phyloP scores from a whole-genome alignment of 257 asterid genomes.

The Paulownia fortunei region DNA sequence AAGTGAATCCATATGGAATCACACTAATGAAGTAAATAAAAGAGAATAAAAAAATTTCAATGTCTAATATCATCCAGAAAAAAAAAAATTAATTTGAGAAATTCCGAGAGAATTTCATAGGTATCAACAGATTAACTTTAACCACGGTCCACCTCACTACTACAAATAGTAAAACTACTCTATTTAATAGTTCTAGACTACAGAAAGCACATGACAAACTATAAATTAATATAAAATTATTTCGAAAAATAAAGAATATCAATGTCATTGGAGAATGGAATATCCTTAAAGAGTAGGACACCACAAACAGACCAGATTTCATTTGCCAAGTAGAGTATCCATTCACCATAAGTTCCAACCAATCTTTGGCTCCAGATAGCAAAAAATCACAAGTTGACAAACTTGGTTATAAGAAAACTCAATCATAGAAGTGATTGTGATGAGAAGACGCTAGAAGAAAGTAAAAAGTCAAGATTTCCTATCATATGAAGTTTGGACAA shows the following conservation, averaged over 20 bases:
- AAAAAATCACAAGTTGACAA: too few species aligned
- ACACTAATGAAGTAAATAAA: neutral
- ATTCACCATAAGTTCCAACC: too few species aligned
- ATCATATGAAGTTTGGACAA: neutral
- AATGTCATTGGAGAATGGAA: neutral
- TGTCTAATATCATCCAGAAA: slow-evolving; percentile 4
- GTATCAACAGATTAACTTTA: slow-evolving; percentile 1
- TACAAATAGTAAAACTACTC: neutral
- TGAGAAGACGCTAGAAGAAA: neutral
- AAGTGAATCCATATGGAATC: neutral
- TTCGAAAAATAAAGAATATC: neutral
- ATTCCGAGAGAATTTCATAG: neutral
- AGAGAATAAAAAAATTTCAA: neutral
- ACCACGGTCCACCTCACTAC: neutral
- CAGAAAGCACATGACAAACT: neutral
- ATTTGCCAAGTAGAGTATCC: neutral
- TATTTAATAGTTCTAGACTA: too few species aligned
- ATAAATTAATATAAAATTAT: neutral
- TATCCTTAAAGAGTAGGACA: neutral
- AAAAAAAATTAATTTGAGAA: neutral
- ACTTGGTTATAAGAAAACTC: too few species aligned
- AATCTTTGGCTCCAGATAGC: too few species aligned
- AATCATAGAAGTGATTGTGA: neutral
- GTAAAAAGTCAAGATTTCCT: neutral
- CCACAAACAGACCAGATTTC: neutral